Evolutionary conservation across 2,329 filamentous ascomycete species (phyloP).

Genomic region (Colletotrichum acutatum): DNA sequence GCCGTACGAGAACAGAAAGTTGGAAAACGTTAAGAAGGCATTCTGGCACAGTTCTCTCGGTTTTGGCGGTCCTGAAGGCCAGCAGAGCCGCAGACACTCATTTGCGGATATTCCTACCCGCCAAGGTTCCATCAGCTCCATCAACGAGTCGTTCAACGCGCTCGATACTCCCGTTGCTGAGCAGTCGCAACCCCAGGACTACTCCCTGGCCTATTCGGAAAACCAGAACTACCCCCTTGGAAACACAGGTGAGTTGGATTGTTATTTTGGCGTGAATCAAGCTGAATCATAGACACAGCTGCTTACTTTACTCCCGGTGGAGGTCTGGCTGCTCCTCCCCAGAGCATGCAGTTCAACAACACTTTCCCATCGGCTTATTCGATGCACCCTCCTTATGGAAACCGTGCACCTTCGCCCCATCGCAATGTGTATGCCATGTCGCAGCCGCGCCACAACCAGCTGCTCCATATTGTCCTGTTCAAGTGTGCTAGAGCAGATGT

Average conservation of each 20-base stretch:
- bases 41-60: conserved; percentile 79
- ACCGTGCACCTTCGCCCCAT: conserved; percentile 69
- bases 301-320: conserved; percentile 51
- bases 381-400: conserved; percentile 55
- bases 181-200: conserved; percentile 55
- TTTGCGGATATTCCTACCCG: conserved; percentile 77
- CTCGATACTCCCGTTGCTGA: conserved; percentile 60
- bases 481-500: conserved; percentile 96
- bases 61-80: conserved; percentile 71
- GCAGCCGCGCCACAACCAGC: conserved; percentile 73
- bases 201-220: conserved; percentile 52
- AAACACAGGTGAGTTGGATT: conserved; percentile 49
- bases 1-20: conserved; percentile 69
- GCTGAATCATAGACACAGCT: conserved; percentile 45
- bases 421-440: conserved; percentile 70
- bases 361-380: conserved; percentile 61
- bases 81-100: conserved; percentile 83
- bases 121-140: conserved; percentile 71
- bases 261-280: not conserved
- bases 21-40: conserved; percentile 73
- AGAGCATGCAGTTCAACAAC: conserved; percentile 49
- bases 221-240: conserved; percentile 48
- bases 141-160: conserved; percentile 60
- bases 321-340: conserved; percentile 46
- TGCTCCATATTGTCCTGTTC: conserved; percentile 92